Conservation (phyloP, 495 filamentous ascomycete genomes). For the Penicilliopsis zonata region DNA sequence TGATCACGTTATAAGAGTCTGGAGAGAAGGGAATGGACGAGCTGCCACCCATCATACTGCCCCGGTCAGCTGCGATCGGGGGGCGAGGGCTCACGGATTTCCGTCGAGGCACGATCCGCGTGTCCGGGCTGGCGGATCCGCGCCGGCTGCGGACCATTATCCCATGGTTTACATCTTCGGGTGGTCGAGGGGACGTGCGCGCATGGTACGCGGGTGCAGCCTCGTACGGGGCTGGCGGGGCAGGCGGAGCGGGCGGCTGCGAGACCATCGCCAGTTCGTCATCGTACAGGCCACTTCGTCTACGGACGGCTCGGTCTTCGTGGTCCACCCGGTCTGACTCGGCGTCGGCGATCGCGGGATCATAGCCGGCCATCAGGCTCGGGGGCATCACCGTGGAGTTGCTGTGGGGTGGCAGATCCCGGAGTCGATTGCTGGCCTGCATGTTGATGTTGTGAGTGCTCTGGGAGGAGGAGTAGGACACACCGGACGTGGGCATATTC, state of each 20-base stretch:
- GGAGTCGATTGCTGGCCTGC: conserved; percentile 6
- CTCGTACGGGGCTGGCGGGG: conserved; percentile 10
- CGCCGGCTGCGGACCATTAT: too few species aligned
- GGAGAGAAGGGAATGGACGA: conserved; percentile 76
- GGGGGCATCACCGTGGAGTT: conserved; percentile 42
- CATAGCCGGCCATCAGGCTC: conserved; percentile 60
- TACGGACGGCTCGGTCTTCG: conserved; percentile 11
- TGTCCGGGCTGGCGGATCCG: conserved; percentile 48
- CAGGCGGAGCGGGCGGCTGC: conserved; percentile 9
- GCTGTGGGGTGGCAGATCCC: conserved; percentile 18
- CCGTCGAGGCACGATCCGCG: conserved; percentile 44
- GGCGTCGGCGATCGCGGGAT: conserved; percentile 44
- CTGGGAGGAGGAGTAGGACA: conserved; percentile 29
- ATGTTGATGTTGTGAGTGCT: conserved; percentile 6
- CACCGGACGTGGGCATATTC: conserved; percentile 51
- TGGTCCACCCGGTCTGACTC: conserved; percentile 32
- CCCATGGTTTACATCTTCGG: too few species aligned
- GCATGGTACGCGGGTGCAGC: conserved; percentile 23
- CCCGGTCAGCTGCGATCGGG: conserved; percentile 35
- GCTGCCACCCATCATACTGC: too few species aligned
- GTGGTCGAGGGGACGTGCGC: conserved; percentile 20
- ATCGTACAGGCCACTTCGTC: conserved; percentile 21
- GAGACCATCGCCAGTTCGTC: conserved; percentile 18
- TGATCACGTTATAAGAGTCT: conserved; percentile 53
- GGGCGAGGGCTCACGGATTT: conserved; percentile 74